Base-by-base conservation (phyloP, 2,329 filamentous ascomycete genomes). In the Pseudohalonectria lignicola region DNA sequence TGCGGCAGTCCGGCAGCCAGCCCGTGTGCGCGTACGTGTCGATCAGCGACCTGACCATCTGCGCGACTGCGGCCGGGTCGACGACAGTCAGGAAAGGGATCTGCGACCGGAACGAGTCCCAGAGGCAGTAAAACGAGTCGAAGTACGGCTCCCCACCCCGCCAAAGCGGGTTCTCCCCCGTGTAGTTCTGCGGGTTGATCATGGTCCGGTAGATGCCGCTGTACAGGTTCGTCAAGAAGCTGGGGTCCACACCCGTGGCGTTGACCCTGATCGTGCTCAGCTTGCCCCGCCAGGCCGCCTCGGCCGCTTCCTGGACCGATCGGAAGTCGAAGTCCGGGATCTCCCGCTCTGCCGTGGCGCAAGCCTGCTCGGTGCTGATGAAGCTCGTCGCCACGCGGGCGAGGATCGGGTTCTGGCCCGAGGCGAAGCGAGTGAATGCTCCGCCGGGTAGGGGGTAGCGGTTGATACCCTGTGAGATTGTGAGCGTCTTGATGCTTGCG, bases 71-170 rank as follows among this genome's bases (percentile, higher is more conserved):
- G 0, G 58, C 43, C 0, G 82, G 80, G 46, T 86, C 82, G 1
- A 82, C 43, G 17, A 87, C 62, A 0, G 78, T 82, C 21, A 87
- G 60, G 16, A 86, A 69, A 0, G 81, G 79, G 34, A 85, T 71
- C 41, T 82, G 79, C 26, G 73, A 78, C 17, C 81, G 66, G 45
- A 81, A 85, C 1, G 71, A 74, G 48, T 86, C 81, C 81, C 81
- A 86, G 4, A 85, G 76, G 46, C 79, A 86, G 54, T 86, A 87
- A 47, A 80, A 84, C 1, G 77, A 82, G 53, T 86, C 81, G 49
- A 79, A 86, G 49, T 85, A 86, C 1, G 79, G 80, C 52, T 83
- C 79, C 2, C 62, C 62, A 20, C 70, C 76, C 2, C 69, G 48
- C 78, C 80, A 86, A 0, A 76, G 52, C 2, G 78, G 77, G 39